These are phyloP conservation scores for Microglena sp. DNA, from an alignment of 139 green algal genomes.

Conservation along the genomic window DNA sequence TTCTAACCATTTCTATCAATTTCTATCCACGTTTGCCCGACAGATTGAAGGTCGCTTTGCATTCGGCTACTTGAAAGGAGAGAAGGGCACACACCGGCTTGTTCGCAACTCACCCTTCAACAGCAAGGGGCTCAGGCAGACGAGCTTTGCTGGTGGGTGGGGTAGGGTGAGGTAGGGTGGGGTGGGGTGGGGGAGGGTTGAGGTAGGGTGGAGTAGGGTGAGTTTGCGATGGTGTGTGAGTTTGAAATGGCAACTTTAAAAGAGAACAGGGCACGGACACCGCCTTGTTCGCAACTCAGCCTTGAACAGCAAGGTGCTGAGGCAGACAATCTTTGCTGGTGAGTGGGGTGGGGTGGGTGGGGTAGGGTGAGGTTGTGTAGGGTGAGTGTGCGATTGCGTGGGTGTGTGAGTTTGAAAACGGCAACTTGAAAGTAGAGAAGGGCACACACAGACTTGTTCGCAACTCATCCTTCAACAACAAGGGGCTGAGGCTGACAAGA, in stretches of 20 bases:
- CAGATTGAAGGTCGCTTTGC: slow-evolving; percentile 12
- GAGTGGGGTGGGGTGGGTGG: not conserved
- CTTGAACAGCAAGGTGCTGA: slow-evolving; percentile 67
- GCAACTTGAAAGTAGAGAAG: too few species aligned
- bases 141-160: slow-evolving; percentile 78
- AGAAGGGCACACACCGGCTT: slow-evolving; percentile 94
- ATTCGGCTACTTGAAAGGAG: slow-evolving; percentile 44
- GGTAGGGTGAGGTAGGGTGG: not conserved
- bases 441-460: slow-evolving; percentile 93
- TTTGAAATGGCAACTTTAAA: not conserved
- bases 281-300: slow-evolving; percentile 72
- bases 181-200: not conserved
- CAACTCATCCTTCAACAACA: slow-evolving; percentile 86
- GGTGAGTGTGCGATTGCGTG: too few species aligned
- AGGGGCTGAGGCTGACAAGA: slow-evolving; percentile 82
- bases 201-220: too few species aligned
- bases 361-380: too few species aligned
- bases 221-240: too few species aligned
- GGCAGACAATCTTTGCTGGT: slow-evolving; percentile 1
- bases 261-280: slow-evolving; percentile 83
- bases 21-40: too few species aligned
- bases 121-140: slow-evolving; percentile 77
- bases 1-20: too few species aligned
- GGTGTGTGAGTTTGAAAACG: too few species aligned
- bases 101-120: slow-evolving; percentile 92